Evolutionary conservation across 169 alveolate genomes (phyloP).

Genomic region (Plasmodium ovale): DNA sequence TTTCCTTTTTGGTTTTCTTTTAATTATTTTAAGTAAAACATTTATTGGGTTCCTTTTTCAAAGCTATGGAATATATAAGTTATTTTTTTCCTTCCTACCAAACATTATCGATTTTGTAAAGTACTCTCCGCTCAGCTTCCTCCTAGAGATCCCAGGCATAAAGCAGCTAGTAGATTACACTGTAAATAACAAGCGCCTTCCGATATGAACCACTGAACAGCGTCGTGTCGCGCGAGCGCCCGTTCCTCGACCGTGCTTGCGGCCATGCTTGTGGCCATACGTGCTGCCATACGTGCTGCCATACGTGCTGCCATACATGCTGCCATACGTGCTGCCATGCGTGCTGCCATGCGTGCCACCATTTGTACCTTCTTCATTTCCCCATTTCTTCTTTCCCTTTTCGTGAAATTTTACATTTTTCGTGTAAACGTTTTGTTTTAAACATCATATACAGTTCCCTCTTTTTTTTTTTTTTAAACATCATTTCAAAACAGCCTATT

Average conservation of each 20-base stretch:
- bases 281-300: no score
- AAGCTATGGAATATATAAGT: conserved; percentile 77
- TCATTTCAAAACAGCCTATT: no score
- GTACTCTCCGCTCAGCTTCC: conserved; percentile 79
- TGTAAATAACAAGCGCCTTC: conserved; percentile 33
- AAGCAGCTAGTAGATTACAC: conserved; percentile 35
- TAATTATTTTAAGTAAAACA: conserved; percentile 65
- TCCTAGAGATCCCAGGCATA: conserved; percentile 54
- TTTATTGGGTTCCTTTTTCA: conserved; percentile 79
- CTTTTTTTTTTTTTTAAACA: no score
- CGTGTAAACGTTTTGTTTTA: no score
- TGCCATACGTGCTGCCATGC: no score
- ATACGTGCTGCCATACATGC: no score
- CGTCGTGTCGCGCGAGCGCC: neutral
- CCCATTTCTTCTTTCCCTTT: no score
- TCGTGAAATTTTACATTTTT: no score
- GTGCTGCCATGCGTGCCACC: no score
- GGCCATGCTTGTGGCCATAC: no score
- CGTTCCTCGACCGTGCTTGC: neutral
- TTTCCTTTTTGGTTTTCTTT: conserved; percentile 77
- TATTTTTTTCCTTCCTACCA: conserved; percentile 83
- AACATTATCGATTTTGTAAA: conserved; percentile 78
- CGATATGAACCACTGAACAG: conserved; percentile 5
- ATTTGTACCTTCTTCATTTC: no score
- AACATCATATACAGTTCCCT: no score